Evolutionary conservation across 495 filamentous ascomycete species (phyloP).

Genomic region (Pyronema domesticum): DNA sequence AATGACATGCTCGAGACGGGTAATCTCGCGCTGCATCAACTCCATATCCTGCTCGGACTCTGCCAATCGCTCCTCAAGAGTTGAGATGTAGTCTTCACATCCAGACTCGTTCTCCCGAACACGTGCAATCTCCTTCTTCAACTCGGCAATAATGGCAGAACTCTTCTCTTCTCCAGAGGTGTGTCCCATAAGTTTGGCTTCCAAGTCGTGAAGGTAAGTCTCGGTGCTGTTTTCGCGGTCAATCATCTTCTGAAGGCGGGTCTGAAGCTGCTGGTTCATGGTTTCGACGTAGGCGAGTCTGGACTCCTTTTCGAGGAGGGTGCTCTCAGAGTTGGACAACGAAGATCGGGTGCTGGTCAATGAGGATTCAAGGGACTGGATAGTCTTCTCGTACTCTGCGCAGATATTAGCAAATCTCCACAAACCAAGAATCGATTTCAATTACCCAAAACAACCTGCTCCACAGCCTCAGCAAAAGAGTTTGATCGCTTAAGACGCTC

Average conservation of each 20-base stretch:
- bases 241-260: conserved; percentile 69
- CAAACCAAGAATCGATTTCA: background rate
- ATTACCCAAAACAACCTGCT: conserved; percentile 60
- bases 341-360: conserved; percentile 76
- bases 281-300: conserved; percentile 84
- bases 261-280: conserved; percentile 72
- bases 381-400: conserved; percentile 89
- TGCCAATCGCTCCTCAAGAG: conserved; percentile 84
- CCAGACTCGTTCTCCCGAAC: conserved; percentile 75
- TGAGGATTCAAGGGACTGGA: conserved; percentile 80
- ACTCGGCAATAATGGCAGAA: conserved; percentile 59
- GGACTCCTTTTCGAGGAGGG: conserved; percentile 77
- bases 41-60: conserved; percentile 94
- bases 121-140: conserved; percentile 81
- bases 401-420: background rate
- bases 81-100: conserved; percentile 92
- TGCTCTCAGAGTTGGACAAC: conserved; percentile 66
- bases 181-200: conserved; percentile 72
- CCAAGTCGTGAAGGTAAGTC: conserved; percentile 76
- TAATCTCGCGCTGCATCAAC: conserved; percentile 88
- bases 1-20: conserved; percentile 82
- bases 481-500: conserved; percentile 85
- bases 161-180: conserved; percentile 88
- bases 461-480: conserved; percentile 84
- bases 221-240: conserved; percentile 83